Conservation (phyloP, 495 filamentous ascomycete genomes). For the Cladorrhinum samala region DNA sequence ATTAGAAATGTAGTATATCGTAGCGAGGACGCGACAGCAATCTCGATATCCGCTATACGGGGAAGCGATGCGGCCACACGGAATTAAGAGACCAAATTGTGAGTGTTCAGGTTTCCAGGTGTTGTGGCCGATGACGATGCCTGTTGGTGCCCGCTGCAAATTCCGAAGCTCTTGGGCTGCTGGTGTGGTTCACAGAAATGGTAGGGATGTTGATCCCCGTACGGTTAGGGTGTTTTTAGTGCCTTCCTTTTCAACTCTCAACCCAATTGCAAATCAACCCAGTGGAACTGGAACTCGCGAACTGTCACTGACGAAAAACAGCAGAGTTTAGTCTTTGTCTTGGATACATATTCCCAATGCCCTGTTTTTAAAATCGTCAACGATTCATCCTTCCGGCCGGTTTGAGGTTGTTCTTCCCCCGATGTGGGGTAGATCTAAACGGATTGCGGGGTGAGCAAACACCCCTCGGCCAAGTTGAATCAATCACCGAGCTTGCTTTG, state of each 20-base stretch:
- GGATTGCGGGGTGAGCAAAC: not conserved
- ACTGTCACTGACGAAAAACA: too few relatives aligned
- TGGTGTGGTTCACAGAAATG: not conserved
- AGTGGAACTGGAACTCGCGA: too few relatives aligned
- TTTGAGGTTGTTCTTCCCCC: too few relatives aligned
- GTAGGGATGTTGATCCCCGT: not conserved
- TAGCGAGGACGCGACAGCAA: not conserved
- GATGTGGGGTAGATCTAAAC: not conserved
- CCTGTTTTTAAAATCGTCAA: too few relatives aligned
- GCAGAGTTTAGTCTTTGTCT: too few relatives aligned
- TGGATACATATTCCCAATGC: too few relatives aligned
- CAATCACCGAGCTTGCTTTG: too few relatives aligned
- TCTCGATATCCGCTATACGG: not conserved
- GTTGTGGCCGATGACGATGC: conserved; percentile 15
- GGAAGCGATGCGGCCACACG: too few relatives aligned
- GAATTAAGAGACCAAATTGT: too few relatives aligned
- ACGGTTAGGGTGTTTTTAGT: not conserved
- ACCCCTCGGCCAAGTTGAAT: not conserved
- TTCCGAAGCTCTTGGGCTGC: conserved; percentile 14
- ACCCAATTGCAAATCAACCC: too few relatives aligned
- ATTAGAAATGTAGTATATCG: not conserved
- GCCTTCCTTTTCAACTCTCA: too few relatives aligned
- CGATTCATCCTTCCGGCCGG: too few relatives aligned
- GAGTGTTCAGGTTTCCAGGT: not conserved
- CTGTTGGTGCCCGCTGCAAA: conserved; percentile 8